Conservation (phyloP, 805 yeast genomes). For the Saturnispora besseyi region DNA sequence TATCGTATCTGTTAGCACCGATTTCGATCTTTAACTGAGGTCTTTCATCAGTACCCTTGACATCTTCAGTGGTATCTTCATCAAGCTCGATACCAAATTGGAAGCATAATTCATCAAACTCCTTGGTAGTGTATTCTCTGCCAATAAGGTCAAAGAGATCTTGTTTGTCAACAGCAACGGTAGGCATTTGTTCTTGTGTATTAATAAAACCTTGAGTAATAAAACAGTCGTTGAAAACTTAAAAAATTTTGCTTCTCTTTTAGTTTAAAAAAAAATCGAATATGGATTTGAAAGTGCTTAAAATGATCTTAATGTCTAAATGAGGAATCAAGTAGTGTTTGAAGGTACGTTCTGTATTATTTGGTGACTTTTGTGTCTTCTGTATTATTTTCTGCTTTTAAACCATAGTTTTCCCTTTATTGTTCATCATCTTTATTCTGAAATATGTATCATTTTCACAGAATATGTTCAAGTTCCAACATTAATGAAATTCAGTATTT, state of each 20-base stretch:
- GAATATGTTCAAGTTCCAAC: too few relatives aligned
- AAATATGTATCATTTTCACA: too few relatives aligned
- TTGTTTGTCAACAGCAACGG: slow-evolving; percentile 89
- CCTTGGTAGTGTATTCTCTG: slow-evolving; percentile 64
- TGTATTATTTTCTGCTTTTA: too few relatives aligned
- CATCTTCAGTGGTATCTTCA: slow-evolving; percentile 86
- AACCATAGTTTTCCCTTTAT: too few relatives aligned
- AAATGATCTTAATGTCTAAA: too few relatives aligned
- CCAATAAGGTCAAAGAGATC: slow-evolving; percentile 80
- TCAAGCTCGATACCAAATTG: slow-evolving; percentile 96
- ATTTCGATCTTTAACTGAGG: slow-evolving; percentile 97
- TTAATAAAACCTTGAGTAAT: not conserved
- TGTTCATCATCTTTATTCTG: too few relatives aligned
- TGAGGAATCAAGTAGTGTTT: too few relatives aligned
- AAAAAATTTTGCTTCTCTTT: not conserved
- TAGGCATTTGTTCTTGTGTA: slow-evolving; percentile 63
- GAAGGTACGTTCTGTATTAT: too few relatives aligned
- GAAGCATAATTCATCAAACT: slow-evolving; percentile 94
- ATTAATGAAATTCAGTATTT: too few relatives aligned
- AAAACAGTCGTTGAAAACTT: not conserved
- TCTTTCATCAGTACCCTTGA: slow-evolving; percentile 65
- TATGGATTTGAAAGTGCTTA: too few relatives aligned
- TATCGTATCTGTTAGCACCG: slow-evolving; percentile 97
- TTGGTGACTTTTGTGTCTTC: too few relatives aligned
- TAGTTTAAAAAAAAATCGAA: not conserved